phyloP scores from a whole-genome alignment of 441 rosid species.

The Erodium trifolium region DNA sequence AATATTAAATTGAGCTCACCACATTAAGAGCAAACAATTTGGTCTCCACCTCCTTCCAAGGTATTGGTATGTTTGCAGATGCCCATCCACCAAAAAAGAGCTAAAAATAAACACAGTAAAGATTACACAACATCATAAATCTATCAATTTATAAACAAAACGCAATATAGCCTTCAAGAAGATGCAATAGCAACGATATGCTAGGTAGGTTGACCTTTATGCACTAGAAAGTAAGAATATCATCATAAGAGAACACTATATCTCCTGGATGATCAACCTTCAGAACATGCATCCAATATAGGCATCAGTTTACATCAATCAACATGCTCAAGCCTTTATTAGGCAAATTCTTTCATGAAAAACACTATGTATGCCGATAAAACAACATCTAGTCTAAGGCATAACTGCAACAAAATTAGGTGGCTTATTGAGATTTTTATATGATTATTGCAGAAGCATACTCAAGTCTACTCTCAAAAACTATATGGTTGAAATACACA shows the following conservation, averaged over 20 bases:
- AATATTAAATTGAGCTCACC: slow-evolving; percentile 33
- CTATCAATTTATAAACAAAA: background rate
- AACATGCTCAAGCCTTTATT: background rate
- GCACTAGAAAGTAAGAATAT: background rate
- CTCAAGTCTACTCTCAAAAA: slow-evolving; percentile 1
- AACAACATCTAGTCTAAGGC: slow-evolving; percentile 2
- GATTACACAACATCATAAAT: slow-evolving; percentile 10
- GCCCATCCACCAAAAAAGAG: slow-evolving; percentile 59
- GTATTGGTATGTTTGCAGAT: slow-evolving; percentile 48
- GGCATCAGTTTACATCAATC: background rate
- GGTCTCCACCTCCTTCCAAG: slow-evolving; percentile 81
- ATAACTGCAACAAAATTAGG: background rate
- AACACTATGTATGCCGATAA: background rate
- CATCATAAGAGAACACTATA: background rate
- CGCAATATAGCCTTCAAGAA: background rate
- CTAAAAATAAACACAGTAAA: slow-evolving; percentile 30
- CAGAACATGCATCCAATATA: background rate
- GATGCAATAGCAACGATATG: background rate
- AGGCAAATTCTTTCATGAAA: background rate
- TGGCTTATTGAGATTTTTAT: background rate
- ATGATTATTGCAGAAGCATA: background rate
- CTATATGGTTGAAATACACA: background rate
- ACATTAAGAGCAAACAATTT: slow-evolving; percentile 77
- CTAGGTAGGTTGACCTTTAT: background rate
- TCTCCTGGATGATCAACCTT: background rate